Base-by-base conservation (phyloP, 345 rosid genomes). In the Dimocarpus longan region DNA sequence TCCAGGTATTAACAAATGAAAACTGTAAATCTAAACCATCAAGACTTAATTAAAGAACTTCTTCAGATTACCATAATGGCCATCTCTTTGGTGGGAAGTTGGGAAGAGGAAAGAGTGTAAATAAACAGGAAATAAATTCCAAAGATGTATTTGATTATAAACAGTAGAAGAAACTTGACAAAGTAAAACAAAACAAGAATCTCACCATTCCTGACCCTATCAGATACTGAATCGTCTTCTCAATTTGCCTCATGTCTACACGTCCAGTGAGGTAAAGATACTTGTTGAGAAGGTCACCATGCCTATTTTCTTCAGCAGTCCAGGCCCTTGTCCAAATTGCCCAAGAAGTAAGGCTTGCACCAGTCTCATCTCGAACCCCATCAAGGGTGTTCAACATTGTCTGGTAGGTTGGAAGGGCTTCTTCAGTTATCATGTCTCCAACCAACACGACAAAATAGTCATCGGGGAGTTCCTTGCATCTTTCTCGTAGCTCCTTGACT, bases 271-370 rank as follows among this genome's bases (percentile, higher is more conserved):
- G 83, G 81, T 91, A 91, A 26, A 91, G 92, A 84, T 90, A 91
- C 83, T 87, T 91, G 60, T 90, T 90, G 75, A 91, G 95, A 62
- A 90, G 89, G 83, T 91, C 93, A 6, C 93, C 95, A 42, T 90
- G 93, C 73, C 95, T 88, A 48, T 91, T 91, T 82, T 91, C 95
- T 80, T 91, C 93, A 72, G 92, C 95, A 52, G 92, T 91, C 93
- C 95, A 90, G 15, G 90, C 95, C 79, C 93, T 80, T 2, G 92
- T 88, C 93, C 95, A 92, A 15, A 89, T 62, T 19, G 93, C 95
- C 93, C 93, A 92, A 57, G 93, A 68, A 71, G 89, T 81, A 44
- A 75, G 90, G 81, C 93, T 92, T 5, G 92, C 95, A 22, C 92
- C 93, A 0, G 92, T 90, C 80, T 90, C 93, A 81, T 91, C 92